Evolutionary conservation across 495 filamentous ascomycete genomes (phyloP).

Genomic region (Xylaria grammica): DNA sequence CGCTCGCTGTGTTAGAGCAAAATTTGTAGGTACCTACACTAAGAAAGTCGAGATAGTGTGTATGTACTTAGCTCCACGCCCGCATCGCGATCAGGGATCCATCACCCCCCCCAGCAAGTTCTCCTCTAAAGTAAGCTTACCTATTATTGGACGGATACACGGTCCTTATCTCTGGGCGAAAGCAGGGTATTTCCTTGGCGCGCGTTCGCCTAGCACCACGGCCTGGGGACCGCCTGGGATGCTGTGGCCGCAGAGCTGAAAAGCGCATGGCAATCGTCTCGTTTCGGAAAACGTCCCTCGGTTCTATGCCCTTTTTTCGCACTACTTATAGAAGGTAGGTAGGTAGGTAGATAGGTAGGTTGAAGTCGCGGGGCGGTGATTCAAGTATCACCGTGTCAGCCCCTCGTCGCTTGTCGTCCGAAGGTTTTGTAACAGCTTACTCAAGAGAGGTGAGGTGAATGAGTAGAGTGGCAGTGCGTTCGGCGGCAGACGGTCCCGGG

Average conservation of each 20-base stretch:
- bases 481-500: slow-evolving; percentile 6
- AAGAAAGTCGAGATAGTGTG: not conserved
- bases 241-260: slow-evolving; percentile 16
- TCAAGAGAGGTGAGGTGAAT: not conserved
- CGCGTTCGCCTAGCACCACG: not conserved
- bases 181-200: slow-evolving; percentile 11
- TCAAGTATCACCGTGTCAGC: not conserved
- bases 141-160: not conserved
- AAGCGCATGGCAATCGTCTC: not conserved
- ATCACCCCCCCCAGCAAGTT: not conserved
- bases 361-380: not conserved
- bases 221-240: not conserved
- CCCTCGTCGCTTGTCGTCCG: not conserved
- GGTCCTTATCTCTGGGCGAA: slow-evolving; percentile 17
- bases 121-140: not conserved
- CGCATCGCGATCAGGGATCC: too few species aligned
- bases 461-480: slow-evolving; percentile 4
- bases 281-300: slow-evolving; percentile 19
- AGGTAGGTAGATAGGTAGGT: not conserved
- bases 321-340: not conserved
- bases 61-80: not conserved
- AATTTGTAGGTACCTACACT: not conserved
- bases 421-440: slow-evolving; percentile 1
- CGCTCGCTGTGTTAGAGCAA: not conserved
- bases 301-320: too few species aligned